phyloP scores from a whole-genome alignment of 768 basidiomycete species.

The Pleurotus tuoliensis region DNA sequence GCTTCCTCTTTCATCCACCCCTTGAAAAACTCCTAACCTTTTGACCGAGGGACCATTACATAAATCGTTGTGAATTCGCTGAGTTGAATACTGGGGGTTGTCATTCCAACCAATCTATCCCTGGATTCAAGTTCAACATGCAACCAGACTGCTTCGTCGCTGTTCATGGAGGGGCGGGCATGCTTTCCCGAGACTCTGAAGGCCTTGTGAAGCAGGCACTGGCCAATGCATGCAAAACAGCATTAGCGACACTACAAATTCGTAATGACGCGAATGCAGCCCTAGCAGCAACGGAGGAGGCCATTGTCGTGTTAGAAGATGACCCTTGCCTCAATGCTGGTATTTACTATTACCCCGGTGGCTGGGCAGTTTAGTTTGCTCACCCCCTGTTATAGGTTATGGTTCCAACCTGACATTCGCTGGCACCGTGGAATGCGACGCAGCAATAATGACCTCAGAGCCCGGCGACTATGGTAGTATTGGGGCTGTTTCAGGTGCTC shows the following conservation, averaged over 20 bases:
- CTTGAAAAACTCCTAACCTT: constrained; percentile 6
- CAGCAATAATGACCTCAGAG: constrained; percentile 58
- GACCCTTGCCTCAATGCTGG: constrained; percentile 71
- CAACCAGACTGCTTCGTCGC: constrained; percentile 38
- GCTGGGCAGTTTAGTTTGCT: background rate
- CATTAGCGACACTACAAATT: constrained; percentile 22
- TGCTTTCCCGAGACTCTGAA: constrained; percentile 47
- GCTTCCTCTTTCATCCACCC: background rate
- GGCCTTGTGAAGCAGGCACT: constrained; percentile 51
- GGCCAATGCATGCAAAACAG: constrained; percentile 51
- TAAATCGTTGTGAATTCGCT: background rate
- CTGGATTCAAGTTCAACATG: background rate
- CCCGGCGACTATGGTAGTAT: constrained; percentile 57
- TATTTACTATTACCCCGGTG: constrained; percentile 17
- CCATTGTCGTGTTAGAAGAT: constrained; percentile 61
- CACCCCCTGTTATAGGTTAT: constrained; percentile 40
- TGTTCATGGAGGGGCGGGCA: constrained; percentile 78
- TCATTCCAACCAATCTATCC: constrained; percentile 3
- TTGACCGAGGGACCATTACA: background rate
- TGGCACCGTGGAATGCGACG: constrained; percentile 82
- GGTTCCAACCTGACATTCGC: constrained; percentile 75
- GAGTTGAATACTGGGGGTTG: background rate
- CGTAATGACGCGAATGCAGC: constrained; percentile 20
- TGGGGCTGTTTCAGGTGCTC: constrained; percentile 65
- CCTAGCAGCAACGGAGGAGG: constrained; percentile 45